Evolutionary conservation across 1,139 yeast species (phyloP).

Genomic region (Suhomyces panamericanus): DNA sequence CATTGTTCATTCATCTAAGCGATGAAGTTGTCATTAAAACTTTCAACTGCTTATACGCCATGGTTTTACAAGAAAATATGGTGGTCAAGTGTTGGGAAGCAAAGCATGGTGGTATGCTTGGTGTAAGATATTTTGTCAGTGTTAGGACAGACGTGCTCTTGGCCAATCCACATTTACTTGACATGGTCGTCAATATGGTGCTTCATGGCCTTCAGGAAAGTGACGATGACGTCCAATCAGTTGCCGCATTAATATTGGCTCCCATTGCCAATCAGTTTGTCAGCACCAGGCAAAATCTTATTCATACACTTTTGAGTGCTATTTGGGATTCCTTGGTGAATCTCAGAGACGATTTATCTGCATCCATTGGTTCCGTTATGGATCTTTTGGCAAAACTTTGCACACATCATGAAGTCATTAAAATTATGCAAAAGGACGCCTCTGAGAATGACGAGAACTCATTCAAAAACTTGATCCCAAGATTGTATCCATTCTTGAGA

Average conservation of each 20-base stretch:
- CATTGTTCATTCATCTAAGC: slow-evolving; percentile 69
- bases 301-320: slow-evolving; percentile 67
- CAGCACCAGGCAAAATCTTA: slow-evolving; percentile 55
- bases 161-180: slow-evolving; percentile 57
- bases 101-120: slow-evolving; percentile 96
- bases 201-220: slow-evolving; percentile 79
- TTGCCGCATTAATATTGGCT: slow-evolving; percentile 88
- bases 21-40: slow-evolving; percentile 56
- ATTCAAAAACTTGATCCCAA: slow-evolving; percentile 80
- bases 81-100: slow-evolving; percentile 83
- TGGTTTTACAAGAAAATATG: slow-evolving; percentile 66
- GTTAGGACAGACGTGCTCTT: slow-evolving; percentile 79
- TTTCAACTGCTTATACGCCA: slow-evolving; percentile 62
- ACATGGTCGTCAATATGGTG: slow-evolving; percentile 79
- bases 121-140: slow-evolving; percentile 87
- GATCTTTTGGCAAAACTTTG: slow-evolving; percentile 87
- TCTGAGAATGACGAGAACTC: slow-evolving; percentile 45
- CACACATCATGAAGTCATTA: slow-evolving; percentile 74
- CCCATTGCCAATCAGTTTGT: slow-evolving; percentile 90
- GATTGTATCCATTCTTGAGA: slow-evolving; percentile 87
- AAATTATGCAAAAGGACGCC: slow-evolving; percentile 66
- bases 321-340: slow-evolving; percentile 88
- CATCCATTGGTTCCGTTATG: slow-evolving; percentile 96
- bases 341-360: slow-evolving; percentile 86
- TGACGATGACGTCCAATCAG: slow-evolving; percentile 97